These are phyloP conservation scores for Lyophyllum shimeji DNA, from an alignment of 768 basidiomycete genomes.

Conservation along the genomic window DNA sequence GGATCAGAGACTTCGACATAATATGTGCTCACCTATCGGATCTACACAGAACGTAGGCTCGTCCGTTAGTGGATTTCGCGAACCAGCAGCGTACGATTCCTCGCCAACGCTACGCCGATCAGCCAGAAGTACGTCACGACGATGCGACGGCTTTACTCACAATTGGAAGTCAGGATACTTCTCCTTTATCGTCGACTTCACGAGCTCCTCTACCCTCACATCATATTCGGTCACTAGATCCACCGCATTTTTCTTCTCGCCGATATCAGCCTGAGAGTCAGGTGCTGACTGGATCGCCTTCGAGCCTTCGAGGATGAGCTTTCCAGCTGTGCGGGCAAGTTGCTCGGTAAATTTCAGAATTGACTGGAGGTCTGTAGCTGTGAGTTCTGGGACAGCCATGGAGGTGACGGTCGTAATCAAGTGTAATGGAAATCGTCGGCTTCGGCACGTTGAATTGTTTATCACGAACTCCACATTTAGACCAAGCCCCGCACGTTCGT, in stretches of 20 bases:
- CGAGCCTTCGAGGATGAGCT: conserved; percentile 74
- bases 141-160: conserved; percentile 49
- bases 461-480: not conserved
- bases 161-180: conserved; percentile 80
- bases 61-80: conserved; percentile 69
- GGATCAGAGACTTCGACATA: not conserved
- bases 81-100: conserved; percentile 84
- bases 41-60: conserved; percentile 96
- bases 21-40: conserved; percentile 70
- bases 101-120: conserved; percentile 75
- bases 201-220: conserved; percentile 84
- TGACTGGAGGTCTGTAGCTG: conserved; percentile 48
- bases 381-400: conserved; percentile 38
- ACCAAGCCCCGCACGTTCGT: not conserved
- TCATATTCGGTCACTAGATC: conserved; percentile 97
- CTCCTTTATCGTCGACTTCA: conserved; percentile 62
- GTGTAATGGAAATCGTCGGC: not conserved
- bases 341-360: conserved; percentile 67
- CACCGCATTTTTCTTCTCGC: conserved; percentile 91
- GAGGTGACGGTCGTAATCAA: conserved; percentile 15
- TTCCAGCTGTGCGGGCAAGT: conserved; percentile 77
- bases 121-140: not conserved
- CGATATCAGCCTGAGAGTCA: conserved; percentile 53
- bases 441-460: conserved; percentile 1
- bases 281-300: conserved; percentile 61